Evolutionary conservation across 352 stramenopile species (phyloP).

Genomic region (Globisporangium carolinianum): DNA sequence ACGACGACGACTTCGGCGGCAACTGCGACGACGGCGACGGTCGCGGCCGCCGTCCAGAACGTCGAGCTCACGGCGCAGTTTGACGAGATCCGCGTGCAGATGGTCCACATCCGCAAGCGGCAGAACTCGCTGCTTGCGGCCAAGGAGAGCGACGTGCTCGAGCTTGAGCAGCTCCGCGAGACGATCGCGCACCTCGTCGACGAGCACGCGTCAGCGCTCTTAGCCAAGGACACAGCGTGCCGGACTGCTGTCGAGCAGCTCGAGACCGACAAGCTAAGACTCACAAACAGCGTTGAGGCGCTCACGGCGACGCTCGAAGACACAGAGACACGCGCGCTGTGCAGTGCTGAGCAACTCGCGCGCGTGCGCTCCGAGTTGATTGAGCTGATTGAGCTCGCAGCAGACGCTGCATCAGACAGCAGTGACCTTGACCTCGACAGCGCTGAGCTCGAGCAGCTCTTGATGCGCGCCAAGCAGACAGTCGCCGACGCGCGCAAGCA

Average conservation of each 20-base stretch:
- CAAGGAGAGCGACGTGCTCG: conserved; percentile 13
- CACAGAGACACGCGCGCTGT: conserved; percentile 12
- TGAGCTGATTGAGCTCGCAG: conserved; percentile 3
- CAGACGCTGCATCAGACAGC: not conserved
- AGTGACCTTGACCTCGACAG: not conserved
- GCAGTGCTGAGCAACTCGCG: conserved; percentile 8
- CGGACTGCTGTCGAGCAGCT: not conserved
- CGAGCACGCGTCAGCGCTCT: conserved; percentile 7
- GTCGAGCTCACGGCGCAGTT: conserved; percentile 9
- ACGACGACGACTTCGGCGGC: not conserved
- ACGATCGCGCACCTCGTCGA: conserved; percentile 11
- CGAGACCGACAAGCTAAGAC: conserved; percentile 7
- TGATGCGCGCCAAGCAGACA: conserved; percentile 8
- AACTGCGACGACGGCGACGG: not conserved
- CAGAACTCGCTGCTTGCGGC: conserved; percentile 14
- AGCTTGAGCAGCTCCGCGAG: conserved; percentile 14
- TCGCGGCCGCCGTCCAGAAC: not conserved
- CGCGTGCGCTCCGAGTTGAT: conserved; percentile 17
- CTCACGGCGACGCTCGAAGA: conserved; percentile 24
- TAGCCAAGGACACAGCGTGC: conserved; percentile 5
- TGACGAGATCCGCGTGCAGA: conserved; percentile 16
- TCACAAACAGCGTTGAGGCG: conserved; percentile 10
- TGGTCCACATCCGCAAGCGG: conserved; percentile 16
- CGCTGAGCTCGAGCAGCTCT: conserved; percentile 1
- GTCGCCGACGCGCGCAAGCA: conserved; percentile 7